Conservation (phyloP, 805 yeast genomes). For the Groenewaldozyma tartarivorans region DNA sequence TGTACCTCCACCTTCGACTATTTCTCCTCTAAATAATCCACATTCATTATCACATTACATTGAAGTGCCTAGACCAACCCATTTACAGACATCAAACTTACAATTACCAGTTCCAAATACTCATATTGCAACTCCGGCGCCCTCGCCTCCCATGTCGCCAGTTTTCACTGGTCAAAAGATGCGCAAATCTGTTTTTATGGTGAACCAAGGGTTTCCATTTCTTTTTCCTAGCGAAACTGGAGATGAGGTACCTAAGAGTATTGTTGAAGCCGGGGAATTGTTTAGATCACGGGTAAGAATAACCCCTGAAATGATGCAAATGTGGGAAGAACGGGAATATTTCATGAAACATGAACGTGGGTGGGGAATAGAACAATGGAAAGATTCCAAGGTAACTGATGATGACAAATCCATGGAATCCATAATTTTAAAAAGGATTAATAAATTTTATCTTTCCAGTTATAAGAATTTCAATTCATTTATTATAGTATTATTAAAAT, state of each 20-base stretch:
- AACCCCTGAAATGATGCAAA: slow-evolving; percentile 57
- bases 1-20: slow-evolving; percentile 39
- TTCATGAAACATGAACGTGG: slow-evolving; percentile 73
- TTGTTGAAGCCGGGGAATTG: slow-evolving; percentile 68
- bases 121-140: slow-evolving; percentile 81
- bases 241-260: slow-evolving; percentile 55
- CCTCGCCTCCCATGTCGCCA: slow-evolving; percentile 66
- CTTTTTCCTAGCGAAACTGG: slow-evolving; percentile 42
- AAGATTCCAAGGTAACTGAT: not conserved
- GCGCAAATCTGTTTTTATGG: slow-evolving; percentile 40
- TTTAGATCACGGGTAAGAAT: slow-evolving; percentile 53
- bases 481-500: slow-evolving; percentile 52
- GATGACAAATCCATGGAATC: not conserved
- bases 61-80: slow-evolving; percentile 45
- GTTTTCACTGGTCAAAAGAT: slow-evolving; percentile 25
- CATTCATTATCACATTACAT: slow-evolving; percentile 51
- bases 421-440: slow-evolving; percentile 43
- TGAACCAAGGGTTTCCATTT: slow-evolving; percentile 58
- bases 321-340: slow-evolving; percentile 60
- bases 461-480: slow-evolving; percentile 54
- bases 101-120: slow-evolving; percentile 45
- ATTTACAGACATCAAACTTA: slow-evolving; percentile 34
- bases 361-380: slow-evolving; percentile 26
- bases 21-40: slow-evolving; percentile 41
- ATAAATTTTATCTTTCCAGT: slow-evolving; percentile 43